Conservation (phyloP, 495 filamentous ascomycete species). For the Monascus purpureus region DNA sequence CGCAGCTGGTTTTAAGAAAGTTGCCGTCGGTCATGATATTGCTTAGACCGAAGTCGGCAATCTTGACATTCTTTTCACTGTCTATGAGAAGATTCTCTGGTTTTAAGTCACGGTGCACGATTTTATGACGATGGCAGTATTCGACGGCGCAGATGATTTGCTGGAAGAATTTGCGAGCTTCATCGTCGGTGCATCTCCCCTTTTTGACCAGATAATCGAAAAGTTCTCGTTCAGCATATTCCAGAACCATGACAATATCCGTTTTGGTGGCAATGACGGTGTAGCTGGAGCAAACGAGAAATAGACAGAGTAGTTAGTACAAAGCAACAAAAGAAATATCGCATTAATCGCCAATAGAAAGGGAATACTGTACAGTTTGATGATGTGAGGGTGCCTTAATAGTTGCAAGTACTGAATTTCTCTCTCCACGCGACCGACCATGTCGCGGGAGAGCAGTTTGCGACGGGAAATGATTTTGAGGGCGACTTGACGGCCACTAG, state of each 20-base stretch:
- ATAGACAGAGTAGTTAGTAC: conserved; percentile 6
- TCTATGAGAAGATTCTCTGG: conserved; percentile 94
- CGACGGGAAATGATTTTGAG: conserved; percentile 93
- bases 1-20: conserved; percentile 96
- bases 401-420: conserved; percentile 97
- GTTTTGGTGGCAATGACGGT: conserved; percentile 87
- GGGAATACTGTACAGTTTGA: conserved; percentile 64
- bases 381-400: conserved; percentile 93
- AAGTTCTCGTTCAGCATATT: conserved; percentile 90
- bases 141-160: conserved; percentile 99
- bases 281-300: conserved; percentile 40
- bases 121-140: conserved; percentile 97
- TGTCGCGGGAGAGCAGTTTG: conserved; percentile 89
- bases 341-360: not conserved
- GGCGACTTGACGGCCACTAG: conserved; percentile 85
- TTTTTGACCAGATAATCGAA: conserved; percentile 95
- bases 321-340: not conserved
- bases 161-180: conserved; percentile 93
- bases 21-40: conserved; percentile 99
- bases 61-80: conserved; percentile 91
- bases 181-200: conserved; percentile 76
- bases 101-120: conserved; percentile 94
- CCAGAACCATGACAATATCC: conserved; percentile 98
- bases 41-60: conserved; percentile 94
- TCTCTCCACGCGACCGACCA: conserved; percentile 91